These are phyloP conservation scores for Solanum dulcamara DNA, from an alignment of 257 asterid genomes.

Conservation along the genomic window DNA sequence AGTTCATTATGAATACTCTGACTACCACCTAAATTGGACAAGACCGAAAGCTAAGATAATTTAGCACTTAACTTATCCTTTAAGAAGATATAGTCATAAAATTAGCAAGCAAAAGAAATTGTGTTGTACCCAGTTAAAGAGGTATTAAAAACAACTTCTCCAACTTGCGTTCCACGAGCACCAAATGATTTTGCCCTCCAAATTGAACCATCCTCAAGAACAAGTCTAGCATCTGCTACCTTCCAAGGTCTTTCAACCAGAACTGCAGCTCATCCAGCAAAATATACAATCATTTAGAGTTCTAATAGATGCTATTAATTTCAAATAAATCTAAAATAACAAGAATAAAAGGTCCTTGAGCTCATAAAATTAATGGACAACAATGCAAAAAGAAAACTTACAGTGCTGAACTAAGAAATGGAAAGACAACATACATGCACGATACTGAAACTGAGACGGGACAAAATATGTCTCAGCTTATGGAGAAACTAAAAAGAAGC, in stretches of 20 bases:
- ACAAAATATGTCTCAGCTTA: background rate
- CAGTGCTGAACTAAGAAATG: background rate
- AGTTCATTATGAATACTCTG: background rate
- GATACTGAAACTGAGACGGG: background rate
- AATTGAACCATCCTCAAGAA: constrained; percentile 90
- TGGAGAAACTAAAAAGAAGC: background rate
- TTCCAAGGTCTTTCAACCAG: constrained; percentile 77
- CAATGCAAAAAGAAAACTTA: background rate
- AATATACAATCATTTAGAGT: background rate
- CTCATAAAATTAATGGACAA: background rate
- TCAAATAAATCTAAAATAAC: background rate
- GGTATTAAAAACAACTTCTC: constrained; percentile 98
- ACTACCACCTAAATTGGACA: background rate
- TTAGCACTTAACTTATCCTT: background rate
- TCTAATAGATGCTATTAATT: background rate
- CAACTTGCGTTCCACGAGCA: constrained; percentile 97
- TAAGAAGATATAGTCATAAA: background rate
- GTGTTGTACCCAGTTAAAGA: constrained; percentile 76
- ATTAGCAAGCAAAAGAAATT: background rate
- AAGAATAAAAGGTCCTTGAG: background rate
- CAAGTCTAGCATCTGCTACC: constrained; percentile 90
- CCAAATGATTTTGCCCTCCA: constrained; percentile 96
- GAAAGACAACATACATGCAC: background rate
- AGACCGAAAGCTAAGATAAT: background rate
- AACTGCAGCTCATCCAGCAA: constrained; percentile 16